Percentiles rank a stretch among this genome's conserved stretches.
Evolutionary conservation across 192 early-diverging fungal genomes (phyloP).

Genomic region (Spinellus fusiger): DNA sequence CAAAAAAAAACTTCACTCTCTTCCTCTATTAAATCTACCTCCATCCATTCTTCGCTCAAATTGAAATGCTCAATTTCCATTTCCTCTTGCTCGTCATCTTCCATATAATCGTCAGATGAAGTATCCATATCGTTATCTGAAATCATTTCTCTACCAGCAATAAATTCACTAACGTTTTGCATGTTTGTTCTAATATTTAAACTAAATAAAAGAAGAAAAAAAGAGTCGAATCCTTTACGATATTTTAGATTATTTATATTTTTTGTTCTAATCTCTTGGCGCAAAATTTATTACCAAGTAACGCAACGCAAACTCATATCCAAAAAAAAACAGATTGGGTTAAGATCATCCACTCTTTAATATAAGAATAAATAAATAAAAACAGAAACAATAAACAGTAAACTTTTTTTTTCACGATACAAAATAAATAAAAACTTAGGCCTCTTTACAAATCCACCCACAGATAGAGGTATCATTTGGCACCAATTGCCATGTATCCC

Average conservation of each 20-base stretch:
- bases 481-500: conserved; percentile 64
- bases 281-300: conserved; percentile 2
- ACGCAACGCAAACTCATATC: no score
- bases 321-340: no score
- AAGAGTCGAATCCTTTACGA: conserved; percentile 12
- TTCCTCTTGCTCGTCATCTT: conserved; percentile 10
- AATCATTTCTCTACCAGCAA: conserved; percentile 6
- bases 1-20: conserved; percentile 11
- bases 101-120: conserved; percentile 15
- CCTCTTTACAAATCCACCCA: conserved; percentile 42
- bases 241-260: conserved; percentile 10
- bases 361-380: no score
- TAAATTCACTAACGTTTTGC: conserved; percentile 12
- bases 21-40: conserved; percentile 12
- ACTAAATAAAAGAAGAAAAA: conserved; percentile 18
- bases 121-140: conserved; percentile 15
- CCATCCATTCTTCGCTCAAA: conserved; percentile 12
- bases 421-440: conserved; percentile 3
- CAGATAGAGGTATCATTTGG: conserved; percentile 36
- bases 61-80: conserved; percentile 10
- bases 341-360: no score
- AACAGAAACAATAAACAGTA: no score
- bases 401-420: no score
- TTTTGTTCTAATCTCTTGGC: conserved; percentile 8
- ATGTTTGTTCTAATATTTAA: conserved; percentile 18